Evolutionary conservation across 345 rosid genomes (phyloP).

Genomic region (Nasturtium officinale): DNA sequence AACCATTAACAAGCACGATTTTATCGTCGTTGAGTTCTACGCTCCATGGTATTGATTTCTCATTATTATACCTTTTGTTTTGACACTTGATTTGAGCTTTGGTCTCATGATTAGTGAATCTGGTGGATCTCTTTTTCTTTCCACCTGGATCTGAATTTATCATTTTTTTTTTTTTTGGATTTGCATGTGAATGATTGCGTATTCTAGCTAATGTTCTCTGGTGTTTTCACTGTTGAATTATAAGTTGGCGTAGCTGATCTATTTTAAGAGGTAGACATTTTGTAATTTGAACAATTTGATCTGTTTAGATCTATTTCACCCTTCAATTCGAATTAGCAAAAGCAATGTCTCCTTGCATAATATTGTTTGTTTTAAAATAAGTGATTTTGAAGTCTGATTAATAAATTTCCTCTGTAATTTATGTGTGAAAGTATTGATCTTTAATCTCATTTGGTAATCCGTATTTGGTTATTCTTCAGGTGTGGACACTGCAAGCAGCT

Average conservation of each 20-base stretch:
- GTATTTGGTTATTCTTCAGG: constrained; percentile 50
- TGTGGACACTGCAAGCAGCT: constrained; percentile 97
- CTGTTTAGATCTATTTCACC: constrained; percentile 30
- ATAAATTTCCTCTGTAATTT: background rate
- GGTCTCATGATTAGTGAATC: constrained; percentile 26
- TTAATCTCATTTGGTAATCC: constrained; percentile 16
- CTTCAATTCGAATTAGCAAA: too few relatives aligned
- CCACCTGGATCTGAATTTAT: constrained; percentile 32
- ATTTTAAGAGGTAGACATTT: background rate
- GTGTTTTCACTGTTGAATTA: background rate
- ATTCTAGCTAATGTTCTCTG: background rate
- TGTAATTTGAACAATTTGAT: constrained; percentile 15
- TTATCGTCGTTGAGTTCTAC: constrained; percentile 90
- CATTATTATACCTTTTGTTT: background rate
- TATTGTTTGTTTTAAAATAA: background rate
- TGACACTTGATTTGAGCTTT: background rate
- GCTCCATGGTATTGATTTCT: constrained; percentile 65
- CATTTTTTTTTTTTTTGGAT: background rate
- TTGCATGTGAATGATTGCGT: constrained; percentile 27
- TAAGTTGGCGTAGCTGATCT: constrained; percentile 24
- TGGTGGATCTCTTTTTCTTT: constrained; percentile 16
- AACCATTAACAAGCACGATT: constrained; percentile 65
- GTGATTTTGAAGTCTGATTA: background rate
- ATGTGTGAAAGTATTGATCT: constrained; percentile 17
- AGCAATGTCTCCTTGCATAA: too few relatives aligned